A percentile compares a stretch with the other conserved stretches of the same genome.
These are phyloP conservation scores for Dendrobium chrysotoxum DNA, from an alignment of 106 monocot genomes.

Conservation along the genomic window DNA sequence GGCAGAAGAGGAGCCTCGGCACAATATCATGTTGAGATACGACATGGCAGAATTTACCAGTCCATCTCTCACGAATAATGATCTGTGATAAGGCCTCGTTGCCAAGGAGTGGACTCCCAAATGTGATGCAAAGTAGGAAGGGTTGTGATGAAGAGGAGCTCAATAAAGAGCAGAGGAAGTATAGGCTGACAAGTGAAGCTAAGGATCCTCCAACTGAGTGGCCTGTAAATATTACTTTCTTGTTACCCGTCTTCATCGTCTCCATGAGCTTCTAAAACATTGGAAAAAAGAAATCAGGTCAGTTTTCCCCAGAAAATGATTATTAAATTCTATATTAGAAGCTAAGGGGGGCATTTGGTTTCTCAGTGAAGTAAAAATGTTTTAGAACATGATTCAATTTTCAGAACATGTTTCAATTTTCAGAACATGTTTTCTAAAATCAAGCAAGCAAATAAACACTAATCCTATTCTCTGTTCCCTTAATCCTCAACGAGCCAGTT, in stretches of 20 bases:
- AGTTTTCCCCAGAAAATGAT: no score
- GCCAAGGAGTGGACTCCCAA: conserved; percentile 45
- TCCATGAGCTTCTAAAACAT: conserved; percentile 14
- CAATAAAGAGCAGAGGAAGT: conserved; percentile 37
- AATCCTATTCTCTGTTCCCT: not conserved
- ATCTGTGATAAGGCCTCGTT: conserved; percentile 32
- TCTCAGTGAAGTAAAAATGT: not conserved
- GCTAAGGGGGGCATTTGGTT: not conserved
- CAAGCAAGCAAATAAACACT: not conserved
- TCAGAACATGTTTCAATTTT: no score
- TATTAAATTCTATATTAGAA: no score
- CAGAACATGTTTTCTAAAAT: not conserved
- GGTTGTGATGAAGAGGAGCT: conserved; percentile 10
- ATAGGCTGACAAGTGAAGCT: conserved; percentile 39
- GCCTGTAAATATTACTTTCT: conserved; percentile 38
- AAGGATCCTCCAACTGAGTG: conserved; percentile 40
- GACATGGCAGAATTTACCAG: conserved; percentile 46
- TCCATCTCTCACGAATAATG: conserved; percentile 42
- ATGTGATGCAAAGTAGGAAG: conserved; percentile 44
- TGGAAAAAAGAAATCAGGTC: not conserved
- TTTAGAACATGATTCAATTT: no score
- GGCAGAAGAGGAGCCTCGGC: conserved; percentile 57
- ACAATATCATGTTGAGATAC: conserved; percentile 40
- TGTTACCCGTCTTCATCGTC: conserved; percentile 24
- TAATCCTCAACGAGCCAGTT: no score